A percentile compares a stretch with the other conserved stretches of the same genome.
phyloP scores from a whole-genome alignment of 2,329 filamentous ascomycete species.

The Fusarium buharicum region DNA sequence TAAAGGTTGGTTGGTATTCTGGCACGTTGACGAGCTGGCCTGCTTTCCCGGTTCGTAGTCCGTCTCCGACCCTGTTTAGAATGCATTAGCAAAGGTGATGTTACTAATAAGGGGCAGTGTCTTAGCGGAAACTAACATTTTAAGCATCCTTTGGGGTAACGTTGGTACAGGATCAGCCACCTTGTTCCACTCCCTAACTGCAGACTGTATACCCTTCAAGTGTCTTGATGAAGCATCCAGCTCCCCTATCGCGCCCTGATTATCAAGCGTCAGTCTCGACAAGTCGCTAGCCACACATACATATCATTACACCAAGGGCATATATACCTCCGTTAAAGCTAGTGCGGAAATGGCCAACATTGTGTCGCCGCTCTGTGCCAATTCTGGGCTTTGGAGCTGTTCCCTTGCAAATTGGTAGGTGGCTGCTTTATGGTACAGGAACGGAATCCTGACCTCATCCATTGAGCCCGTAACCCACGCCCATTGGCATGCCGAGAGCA shows the following conservation, averaged over 20 bases:
- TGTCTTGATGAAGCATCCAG: constrained; percentile 57
- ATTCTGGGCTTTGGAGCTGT: constrained; percentile 53
- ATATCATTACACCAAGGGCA: constrained; percentile 3
- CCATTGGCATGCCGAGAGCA: constrained; percentile 59
- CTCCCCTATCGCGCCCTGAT: constrained; percentile 56
- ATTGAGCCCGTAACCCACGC: constrained; percentile 58
- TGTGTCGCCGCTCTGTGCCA: constrained; percentile 54
- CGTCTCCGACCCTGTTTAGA: constrained; percentile 52
- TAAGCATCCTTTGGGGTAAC: constrained; percentile 57
- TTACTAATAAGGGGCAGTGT: not conserved
- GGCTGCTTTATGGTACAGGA: constrained; percentile 59
- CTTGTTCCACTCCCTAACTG: constrained; percentile 39
- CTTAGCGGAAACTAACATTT: constrained; percentile 35
- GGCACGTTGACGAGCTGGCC: constrained; percentile 54
- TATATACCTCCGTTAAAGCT: constrained; percentile 56
- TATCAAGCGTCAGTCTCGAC: constrained; percentile 21
- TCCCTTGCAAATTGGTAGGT: constrained; percentile 59
- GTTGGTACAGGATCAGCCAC: constrained; percentile 35
- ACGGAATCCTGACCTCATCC: constrained; percentile 57
- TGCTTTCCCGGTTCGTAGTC: constrained; percentile 53
- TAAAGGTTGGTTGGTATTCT: constrained; percentile 58
- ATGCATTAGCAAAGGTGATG: constrained; percentile 20
- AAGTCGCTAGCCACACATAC: not conserved
- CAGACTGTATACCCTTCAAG: constrained; percentile 52
- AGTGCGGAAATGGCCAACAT: constrained; percentile 58